Evolutionary conservation across 768 basidiomycete species (phyloP).

Genomic region (Russula virescens): DNA sequence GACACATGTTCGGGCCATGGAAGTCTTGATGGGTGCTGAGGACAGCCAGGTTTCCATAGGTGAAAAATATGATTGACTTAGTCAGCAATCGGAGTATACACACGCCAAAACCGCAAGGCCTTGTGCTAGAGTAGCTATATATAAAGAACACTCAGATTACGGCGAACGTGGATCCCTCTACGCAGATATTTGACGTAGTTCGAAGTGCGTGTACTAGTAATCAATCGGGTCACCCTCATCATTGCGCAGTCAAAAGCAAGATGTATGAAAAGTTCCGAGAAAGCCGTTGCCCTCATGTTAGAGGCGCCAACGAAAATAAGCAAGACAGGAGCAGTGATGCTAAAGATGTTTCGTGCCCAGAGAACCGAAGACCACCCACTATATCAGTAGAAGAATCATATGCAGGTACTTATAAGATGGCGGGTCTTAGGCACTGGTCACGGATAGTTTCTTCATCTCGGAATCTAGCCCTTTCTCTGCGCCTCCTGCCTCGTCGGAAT

Average conservation of each 20-base stretch:
- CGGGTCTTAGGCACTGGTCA: neutral
- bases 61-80: too few species aligned
- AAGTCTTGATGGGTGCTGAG: too few species aligned
- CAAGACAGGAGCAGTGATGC: neutral
- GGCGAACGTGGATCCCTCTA: too few species aligned
- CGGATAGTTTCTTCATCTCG: neutral
- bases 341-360: neutral
- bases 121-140: too few species aligned
- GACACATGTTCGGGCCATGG: too few species aligned
- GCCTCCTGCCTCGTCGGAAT: neutral
- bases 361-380: neutral
- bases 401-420: neutral
- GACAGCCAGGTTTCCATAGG: too few species aligned
- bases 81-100: too few species aligned
- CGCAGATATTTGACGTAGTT: too few species aligned
- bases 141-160: too few species aligned
- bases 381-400: neutral
- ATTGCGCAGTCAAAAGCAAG: neutral
- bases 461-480: slow-evolving; percentile 3
- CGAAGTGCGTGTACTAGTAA: too few species aligned
- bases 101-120: too few species aligned
- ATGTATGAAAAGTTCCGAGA: neutral
- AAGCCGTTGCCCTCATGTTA: neutral
- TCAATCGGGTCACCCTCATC: neutral
- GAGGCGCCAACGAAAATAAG: neutral